Conservation (phyloP, 768 basidiomycete species). For the Lactarius hengduanensis region DNA sequence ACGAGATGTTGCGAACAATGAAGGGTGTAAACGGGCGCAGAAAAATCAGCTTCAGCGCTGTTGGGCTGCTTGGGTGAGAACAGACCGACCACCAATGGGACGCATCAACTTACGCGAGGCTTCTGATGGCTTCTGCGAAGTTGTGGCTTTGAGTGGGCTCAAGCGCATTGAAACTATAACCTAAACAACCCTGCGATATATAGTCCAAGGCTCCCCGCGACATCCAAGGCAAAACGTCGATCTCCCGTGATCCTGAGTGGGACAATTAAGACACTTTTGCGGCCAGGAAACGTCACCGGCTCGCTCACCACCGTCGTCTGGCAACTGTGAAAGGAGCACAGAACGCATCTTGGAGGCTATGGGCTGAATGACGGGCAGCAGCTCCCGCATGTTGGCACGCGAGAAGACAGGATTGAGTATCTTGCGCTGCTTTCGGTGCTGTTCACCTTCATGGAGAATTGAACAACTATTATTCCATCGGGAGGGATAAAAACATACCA, state of each 20-base stretch:
- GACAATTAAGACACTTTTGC: not conserved
- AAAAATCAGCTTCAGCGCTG: not conserved
- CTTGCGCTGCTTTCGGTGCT: slow-evolving; percentile 33
- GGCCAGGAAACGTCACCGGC: not conserved
- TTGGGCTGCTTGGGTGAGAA: not conserved
- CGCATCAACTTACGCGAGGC: slow-evolving; percentile 34
- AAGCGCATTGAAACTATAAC: slow-evolving; percentile 37
- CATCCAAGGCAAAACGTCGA: slow-evolving; percentile 39
- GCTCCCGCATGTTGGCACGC: slow-evolving; percentile 28
- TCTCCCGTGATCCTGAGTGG: slow-evolving; percentile 33
- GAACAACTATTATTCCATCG: not conserved
- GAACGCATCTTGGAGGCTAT: slow-evolving; percentile 35
- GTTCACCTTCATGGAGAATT: slow-evolving; percentile 28
- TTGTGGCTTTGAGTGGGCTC: slow-evolving; percentile 32
- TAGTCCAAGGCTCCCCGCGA: slow-evolving; percentile 39
- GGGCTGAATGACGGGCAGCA: slow-evolving; percentile 33
- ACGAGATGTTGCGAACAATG: slow-evolving; percentile 34
- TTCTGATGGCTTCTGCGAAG: slow-evolving; percentile 36
- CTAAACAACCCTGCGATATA: slow-evolving; percentile 37
- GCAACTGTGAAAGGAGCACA: slow-evolving; percentile 30
- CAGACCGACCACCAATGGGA: not conserved
- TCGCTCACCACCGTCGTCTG: slow-evolving; percentile 27
- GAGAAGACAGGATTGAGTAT: slow-evolving; percentile 35
- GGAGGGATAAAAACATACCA: slow-evolving; percentile 29
- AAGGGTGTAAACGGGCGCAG: slow-evolving; percentile 29